Percentiles rank a stretch among this genome's conserved stretches.
Conservation (phyloP, 176 grass and related monocot genomes). For the Eragrostis curvula region DNA sequence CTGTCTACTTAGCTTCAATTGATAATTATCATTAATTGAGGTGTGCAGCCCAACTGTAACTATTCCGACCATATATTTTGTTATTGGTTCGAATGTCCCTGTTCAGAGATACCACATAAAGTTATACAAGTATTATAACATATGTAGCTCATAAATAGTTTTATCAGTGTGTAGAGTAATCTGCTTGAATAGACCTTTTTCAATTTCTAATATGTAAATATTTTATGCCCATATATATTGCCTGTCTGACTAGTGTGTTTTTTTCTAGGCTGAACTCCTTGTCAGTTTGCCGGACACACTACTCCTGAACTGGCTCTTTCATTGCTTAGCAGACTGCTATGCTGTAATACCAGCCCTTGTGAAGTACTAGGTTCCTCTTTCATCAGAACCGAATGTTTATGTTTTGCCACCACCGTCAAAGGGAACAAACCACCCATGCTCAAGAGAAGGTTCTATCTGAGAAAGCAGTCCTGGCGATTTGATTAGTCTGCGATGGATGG, state of each 20-base stretch:
- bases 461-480: slow-evolving; percentile 23
- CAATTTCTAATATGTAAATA: not conserved
- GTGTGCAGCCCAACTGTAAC: not conserved
- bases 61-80: too few relatives aligned
- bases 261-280: slow-evolving; percentile 78
- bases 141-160: not conserved
- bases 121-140: slow-evolving; percentile 17
- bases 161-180: not conserved
- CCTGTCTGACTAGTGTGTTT: slow-evolving; percentile 26
- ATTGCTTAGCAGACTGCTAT: slow-evolving; percentile 92
- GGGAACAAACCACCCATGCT: slow-evolving; percentile 16
- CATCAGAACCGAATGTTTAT: slow-evolving; percentile 23
- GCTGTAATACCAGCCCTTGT: slow-evolving; percentile 79
- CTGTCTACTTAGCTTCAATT: not conserved
- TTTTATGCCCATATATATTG: not conserved
- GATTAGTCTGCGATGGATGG: not conserved
- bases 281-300: slow-evolving; percentile 74
- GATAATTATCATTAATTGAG: not conserved
- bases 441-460: slow-evolving; percentile 10
- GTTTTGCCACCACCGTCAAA: slow-evolving; percentile 4
- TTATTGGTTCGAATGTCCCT: not conserved
- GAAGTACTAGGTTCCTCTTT: slow-evolving; percentile 66
- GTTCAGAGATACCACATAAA: not conserved
- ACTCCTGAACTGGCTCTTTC: slow-evolving; percentile 90
- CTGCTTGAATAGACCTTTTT: not conserved